Evolutionary conservation across 2,329 filamentous ascomycete genomes (phyloP).

Genomic region (Pezicula rhizophila): DNA sequence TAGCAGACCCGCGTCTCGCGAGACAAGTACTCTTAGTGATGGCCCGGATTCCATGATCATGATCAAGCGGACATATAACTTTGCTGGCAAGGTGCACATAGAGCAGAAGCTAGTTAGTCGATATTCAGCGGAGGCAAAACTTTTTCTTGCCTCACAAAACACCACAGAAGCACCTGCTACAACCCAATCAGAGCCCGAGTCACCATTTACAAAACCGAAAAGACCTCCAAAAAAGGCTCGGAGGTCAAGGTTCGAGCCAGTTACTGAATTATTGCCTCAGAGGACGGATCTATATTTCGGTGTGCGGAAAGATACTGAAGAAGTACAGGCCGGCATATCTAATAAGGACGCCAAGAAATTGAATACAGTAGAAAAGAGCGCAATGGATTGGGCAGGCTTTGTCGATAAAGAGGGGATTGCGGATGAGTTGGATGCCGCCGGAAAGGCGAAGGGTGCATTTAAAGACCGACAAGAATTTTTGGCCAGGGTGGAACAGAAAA

Average conservation of each 20-base stretch:
- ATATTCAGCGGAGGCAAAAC: slow-evolving; percentile 59
- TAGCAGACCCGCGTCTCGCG: slow-evolving; percentile 7
- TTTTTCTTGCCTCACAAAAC: slow-evolving; percentile 50
- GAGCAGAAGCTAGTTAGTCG: slow-evolving; percentile 65
- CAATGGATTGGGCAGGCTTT: slow-evolving; percentile 68
- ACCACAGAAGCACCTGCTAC: slow-evolving; percentile 13
- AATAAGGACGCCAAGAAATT: slow-evolving; percentile 56
- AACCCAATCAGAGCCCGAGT: slow-evolving; percentile 19
- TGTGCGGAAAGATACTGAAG: slow-evolving; percentile 28
- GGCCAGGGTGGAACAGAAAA: slow-evolving; percentile 55
- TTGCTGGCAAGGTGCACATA: slow-evolving; percentile 65
- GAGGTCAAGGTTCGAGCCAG: slow-evolving; percentile 57
- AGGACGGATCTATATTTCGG: slow-evolving; percentile 55
- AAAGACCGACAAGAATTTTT: slow-evolving; percentile 59
- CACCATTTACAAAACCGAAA: slow-evolving; percentile 19
- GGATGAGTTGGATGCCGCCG: slow-evolving; percentile 60
- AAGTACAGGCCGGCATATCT: slow-evolving; percentile 37
- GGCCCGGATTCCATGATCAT: slow-evolving; percentile 40
- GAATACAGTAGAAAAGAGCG: slow-evolving; percentile 66
- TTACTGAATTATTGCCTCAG: slow-evolving; percentile 35
- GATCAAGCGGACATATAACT: slow-evolving; percentile 68
- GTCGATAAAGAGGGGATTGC: slow-evolving; percentile 67
- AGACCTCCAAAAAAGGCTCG: slow-evolving; percentile 29
- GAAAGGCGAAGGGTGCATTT: slow-evolving; percentile 59
- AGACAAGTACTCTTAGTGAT: slow-evolving; percentile 18